Conservation (phyloP, 306 rosid species). For the Vicia faba region DNA sequence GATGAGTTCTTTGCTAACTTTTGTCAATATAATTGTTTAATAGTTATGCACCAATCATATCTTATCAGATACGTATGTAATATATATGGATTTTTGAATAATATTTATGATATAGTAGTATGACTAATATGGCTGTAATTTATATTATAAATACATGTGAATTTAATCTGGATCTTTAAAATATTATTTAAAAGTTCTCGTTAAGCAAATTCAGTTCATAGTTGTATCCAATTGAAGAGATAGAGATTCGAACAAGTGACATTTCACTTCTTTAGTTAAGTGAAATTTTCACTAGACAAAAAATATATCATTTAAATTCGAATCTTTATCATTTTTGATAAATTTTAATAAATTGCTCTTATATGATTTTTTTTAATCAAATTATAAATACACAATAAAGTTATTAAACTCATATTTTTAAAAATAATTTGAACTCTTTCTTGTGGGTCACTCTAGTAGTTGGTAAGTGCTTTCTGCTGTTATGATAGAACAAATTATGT, state of each 20-base stretch:
- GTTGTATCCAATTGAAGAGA: no score
- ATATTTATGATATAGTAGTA: background rate
- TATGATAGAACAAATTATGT: constrained; percentile 29
- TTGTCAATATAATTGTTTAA: background rate
- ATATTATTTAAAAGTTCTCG: no score
- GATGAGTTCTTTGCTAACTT: constrained; percentile 16
- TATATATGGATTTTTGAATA: background rate
- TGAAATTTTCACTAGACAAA: no score
- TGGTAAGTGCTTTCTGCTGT: constrained; percentile 31
- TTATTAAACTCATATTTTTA: background rate
- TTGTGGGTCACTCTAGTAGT: constrained; percentile 20
- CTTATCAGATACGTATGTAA: background rate
- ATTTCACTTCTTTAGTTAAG: no score
- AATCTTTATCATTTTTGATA: no score
- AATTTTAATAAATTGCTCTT: no score
- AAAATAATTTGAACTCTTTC: constrained; percentile 1
- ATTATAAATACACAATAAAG: background rate
- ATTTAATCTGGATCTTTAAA: no score
- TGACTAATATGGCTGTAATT: background rate
- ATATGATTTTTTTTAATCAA: background rate
- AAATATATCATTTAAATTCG: no score
- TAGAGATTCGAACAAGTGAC: no score
- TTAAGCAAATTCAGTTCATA: no score
- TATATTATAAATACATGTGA: background rate
- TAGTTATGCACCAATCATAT: background rate